These are phyloP conservation scores for Babesia bovis DNA, from an alignment of 169 alveolate species.

Conservation along the genomic window DNA sequence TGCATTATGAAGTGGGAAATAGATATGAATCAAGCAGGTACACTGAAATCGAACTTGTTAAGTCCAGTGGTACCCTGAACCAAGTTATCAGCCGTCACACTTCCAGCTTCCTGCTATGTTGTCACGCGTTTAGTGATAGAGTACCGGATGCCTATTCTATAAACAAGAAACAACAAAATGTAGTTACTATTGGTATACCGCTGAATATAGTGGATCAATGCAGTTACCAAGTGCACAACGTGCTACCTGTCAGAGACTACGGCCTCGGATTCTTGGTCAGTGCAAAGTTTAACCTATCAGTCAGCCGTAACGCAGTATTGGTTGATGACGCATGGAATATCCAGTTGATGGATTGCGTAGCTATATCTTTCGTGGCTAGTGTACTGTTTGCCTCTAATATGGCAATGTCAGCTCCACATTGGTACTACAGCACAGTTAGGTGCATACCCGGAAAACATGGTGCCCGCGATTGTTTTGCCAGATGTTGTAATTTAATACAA, in stretches of 20 bases:
- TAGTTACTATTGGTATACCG: background rate
- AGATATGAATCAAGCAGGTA: background rate
- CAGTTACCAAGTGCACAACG: constrained; percentile 16
- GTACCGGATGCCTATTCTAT: too few species aligned
- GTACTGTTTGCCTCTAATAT: background rate
- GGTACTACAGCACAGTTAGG: background rate
- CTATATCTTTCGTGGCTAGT: background rate
- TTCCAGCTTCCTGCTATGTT: background rate
- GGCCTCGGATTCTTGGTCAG: constrained; percentile 34
- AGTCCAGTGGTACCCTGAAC: background rate
- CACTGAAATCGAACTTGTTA: background rate
- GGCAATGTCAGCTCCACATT: background rate
- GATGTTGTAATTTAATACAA: background rate
- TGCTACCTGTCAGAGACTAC: constrained; percentile 31
- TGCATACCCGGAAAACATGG: constrained; percentile 14
- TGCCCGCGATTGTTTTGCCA: constrained; percentile 2
- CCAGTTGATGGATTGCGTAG: background rate
- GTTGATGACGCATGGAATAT: constrained; percentile 18
- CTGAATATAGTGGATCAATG: background rate
- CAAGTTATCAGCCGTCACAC: background rate
- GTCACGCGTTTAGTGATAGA: too few species aligned
- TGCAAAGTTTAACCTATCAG: constrained; percentile 25
- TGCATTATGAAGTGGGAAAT: background rate
- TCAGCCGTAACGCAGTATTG: constrained; percentile 17
- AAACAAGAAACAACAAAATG: background rate